Evolutionary conservation across 2,329 filamentous ascomycete species (phyloP), one percentile per base, ranked within the genome.

Genomic region (Salinomyces thailandicus): DNA sequence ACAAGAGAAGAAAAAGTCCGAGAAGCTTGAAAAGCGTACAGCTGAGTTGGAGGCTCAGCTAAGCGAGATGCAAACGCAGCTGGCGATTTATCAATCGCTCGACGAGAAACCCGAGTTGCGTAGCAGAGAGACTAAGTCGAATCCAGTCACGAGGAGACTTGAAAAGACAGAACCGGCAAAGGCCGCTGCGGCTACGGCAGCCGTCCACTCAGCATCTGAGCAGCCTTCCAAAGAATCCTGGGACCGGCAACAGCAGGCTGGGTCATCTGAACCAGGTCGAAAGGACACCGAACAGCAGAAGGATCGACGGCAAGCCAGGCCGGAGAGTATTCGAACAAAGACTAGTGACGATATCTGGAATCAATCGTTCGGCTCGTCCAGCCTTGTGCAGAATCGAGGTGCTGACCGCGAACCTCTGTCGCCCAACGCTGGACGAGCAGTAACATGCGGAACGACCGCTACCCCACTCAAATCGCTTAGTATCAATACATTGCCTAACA

Each of bases 1-100:
- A 41, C 74, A 81, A 41, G 81, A 85, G 27, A 2, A 19, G 53
- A 77, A 79, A 45, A 80, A 73, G 52, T 75, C 80, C 17, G 62
- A 68, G 18, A 61, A 67, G 36, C 76, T 85, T 64, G 81, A 86
- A 54, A 65, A 68, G 41, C 71, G 68, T 49, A 69, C 79, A 35
- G 65, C 71, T 2, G 69, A 79, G 37, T 64, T 83, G 41, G 72
- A 77, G 36, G 65, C 69, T 5, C 70, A 77, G 41, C 69, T 80
- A 46, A 62, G 62, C 37, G 62, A 64, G 9, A 56, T 59, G 13
- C 58, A 30, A 15, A 15, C 14, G 11, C 27, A 16, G 8, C 27
- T 30, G 14, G 8, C 27, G 27, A 30, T 7, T 14, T 8, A 16
- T 8, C 11, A 15, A 12, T n/a, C 27, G 14, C 8, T 30, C 8